Evolutionary conservation across 805 yeast species (phyloP).

Genomic region (Hanseniaspora lindneri): DNA sequence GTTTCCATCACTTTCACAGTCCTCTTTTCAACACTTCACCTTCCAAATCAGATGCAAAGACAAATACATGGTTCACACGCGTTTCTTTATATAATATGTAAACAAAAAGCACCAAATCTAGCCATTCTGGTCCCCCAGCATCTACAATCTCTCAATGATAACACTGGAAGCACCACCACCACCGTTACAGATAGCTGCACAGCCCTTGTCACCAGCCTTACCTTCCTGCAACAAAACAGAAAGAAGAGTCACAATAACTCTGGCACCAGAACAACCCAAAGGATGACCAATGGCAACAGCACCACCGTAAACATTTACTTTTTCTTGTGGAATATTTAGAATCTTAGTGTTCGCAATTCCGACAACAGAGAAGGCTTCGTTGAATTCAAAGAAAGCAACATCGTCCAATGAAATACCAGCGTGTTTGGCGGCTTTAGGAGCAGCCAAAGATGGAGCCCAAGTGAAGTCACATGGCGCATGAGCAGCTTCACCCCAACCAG

Average conservation of each 20-base stretch:
- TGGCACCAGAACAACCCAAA: conserved; percentile 90
- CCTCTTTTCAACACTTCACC: too few relatives aligned
- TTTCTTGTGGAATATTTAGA: conserved; percentile 47
- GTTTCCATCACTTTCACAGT: too few relatives aligned
- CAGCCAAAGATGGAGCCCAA: conserved; percentile 86
- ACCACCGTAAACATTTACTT: conserved; percentile 85
- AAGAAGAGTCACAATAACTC: conserved; percentile 76
- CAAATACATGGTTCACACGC: too few relatives aligned
- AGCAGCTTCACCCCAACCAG: conserved; percentile 98
- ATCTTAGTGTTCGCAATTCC: conserved; percentile 80
- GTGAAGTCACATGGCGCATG: conserved; percentile 91
- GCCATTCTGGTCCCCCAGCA: too few relatives aligned
- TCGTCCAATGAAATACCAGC: conserved; percentile 55
- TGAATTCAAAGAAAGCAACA: conserved; percentile 86
- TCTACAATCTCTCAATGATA: conserved; percentile 58
- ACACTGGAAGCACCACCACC: conserved; percentile 98
- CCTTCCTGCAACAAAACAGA: conserved; percentile 73
- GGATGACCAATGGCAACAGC: conserved; percentile 95
- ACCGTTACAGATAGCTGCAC: conserved; percentile 96
- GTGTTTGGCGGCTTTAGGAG: conserved; percentile 89
- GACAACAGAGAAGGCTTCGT: conserved; percentile 96
- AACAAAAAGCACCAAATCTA: too few relatives aligned
- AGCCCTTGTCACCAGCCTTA: conserved; percentile 62
- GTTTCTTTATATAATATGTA: too few relatives aligned
- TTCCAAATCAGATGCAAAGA: too few relatives aligned